Conservation (phyloP, 164 flowering plant genomes). For the Stephania cephalantha region DNA sequence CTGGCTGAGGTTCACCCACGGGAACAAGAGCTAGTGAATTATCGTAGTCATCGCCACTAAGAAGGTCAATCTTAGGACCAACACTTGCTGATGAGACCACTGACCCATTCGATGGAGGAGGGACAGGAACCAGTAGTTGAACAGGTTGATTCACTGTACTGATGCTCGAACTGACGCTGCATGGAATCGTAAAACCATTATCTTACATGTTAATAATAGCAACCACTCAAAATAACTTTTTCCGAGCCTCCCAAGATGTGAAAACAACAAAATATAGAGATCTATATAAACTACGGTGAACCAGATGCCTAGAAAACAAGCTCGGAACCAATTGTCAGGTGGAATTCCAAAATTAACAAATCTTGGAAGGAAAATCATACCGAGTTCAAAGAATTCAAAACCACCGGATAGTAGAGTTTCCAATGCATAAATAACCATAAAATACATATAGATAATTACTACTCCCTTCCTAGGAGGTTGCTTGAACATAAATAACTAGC, state of each 20-base stretch:
- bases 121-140: constrained; percentile 28
- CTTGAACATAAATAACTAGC: not conserved
- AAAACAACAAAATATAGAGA: not conserved
- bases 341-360: not conserved
- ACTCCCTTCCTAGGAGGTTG: not conserved
- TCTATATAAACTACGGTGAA: not conserved
- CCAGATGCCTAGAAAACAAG: not conserved
- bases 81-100: constrained; percentile 25
- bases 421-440: not conserved
- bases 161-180: constrained; percentile 32
- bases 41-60: constrained; percentile 73
- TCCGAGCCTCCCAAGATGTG: not conserved
- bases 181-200: not conserved
- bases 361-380: not conserved
- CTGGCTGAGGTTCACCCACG: constrained; percentile 45
- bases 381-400: not conserved
- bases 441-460: not conserved
- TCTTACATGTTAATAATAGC: not conserved
- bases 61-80: constrained; percentile 66
- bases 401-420: not conserved
- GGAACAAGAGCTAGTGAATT: constrained; percentile 81
- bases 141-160: constrained; percentile 23
- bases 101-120: constrained; percentile 23
- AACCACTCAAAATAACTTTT: not conserved
- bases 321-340: not conserved